Percentiles rank a stretch among this genome's conserved stretches.
These are phyloP conservation scores for Saposhnikovia divaricata DNA, from an alignment of 129 eudicot genomes.

Conservation along the genomic window DNA sequence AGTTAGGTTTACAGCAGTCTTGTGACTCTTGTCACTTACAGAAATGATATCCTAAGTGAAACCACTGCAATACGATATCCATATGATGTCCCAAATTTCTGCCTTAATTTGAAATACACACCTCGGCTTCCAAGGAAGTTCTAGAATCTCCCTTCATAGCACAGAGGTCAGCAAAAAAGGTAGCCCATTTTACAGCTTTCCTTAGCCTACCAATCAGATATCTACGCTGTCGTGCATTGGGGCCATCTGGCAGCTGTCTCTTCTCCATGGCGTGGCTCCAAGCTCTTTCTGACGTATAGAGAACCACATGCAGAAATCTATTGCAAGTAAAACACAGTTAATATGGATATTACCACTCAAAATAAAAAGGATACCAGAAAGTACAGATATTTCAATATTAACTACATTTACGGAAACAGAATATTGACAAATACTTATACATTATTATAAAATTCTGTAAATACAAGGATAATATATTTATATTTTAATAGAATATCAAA, in stretches of 20 bases:
- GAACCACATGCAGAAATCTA: constrained; percentile 95
- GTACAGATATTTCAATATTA: neutral
- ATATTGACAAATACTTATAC: neutral
- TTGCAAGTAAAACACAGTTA: constrained; percentile 16
- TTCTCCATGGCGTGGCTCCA: constrained; percentile 99
- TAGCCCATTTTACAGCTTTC: constrained; percentile 93
- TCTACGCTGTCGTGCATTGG: constrained; percentile 83
- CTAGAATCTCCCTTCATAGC: constrained; percentile 90
- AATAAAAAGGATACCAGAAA: neutral
- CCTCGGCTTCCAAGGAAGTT: constrained; percentile 98
- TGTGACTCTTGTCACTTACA: neutral
- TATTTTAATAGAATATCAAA: neutral
- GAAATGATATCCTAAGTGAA: neutral
- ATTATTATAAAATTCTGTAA: neutral
- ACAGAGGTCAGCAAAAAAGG: constrained; percentile 72
- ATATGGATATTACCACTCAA: constrained; percentile 7
- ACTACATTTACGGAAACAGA: neutral
- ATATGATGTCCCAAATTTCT: neutral
- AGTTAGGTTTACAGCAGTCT: no score
- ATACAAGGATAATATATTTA: neutral
- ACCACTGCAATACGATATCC: neutral
- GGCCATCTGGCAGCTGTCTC: constrained; percentile 91
- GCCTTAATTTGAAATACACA: constrained; percentile 12
- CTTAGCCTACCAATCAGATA: constrained; percentile 85
- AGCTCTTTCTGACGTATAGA: constrained; percentile 88